phyloP scores from a whole-genome alignment of 1,284 basidiomycete genomes.

The Boletus hoseneyae region DNA sequence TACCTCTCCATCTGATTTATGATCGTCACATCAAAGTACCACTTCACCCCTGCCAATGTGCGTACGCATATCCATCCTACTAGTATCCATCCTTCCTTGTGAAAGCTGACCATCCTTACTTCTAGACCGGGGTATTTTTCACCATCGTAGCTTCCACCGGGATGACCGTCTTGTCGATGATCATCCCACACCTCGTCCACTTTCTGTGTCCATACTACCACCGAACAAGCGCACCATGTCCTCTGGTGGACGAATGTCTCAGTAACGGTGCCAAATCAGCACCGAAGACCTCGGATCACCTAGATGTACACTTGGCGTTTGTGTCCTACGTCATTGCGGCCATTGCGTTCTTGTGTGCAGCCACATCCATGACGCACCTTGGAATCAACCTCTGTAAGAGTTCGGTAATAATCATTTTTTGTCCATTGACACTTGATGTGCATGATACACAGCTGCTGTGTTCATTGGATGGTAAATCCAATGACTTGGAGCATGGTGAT shows the following conservation, averaged over 20 bases:
- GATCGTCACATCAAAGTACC: conserved; percentile 24
- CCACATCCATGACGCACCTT: conserved; percentile 9
- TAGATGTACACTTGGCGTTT: conserved; percentile 32
- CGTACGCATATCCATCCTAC: neutral
- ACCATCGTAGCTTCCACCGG: conserved; percentile 8
- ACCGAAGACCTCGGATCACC: conserved; percentile 23
- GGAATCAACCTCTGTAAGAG: conserved; percentile 16
- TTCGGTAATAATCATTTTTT: neutral
- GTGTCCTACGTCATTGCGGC: conserved; percentile 21
- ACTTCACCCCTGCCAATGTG: conserved; percentile 26
- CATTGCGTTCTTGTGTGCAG: conserved; percentile 18
- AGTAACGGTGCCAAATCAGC: conserved; percentile 1
- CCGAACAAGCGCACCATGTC: neutral
- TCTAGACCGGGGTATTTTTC: conserved; percentile 25
- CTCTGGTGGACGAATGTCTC: neutral
- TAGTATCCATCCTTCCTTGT: rapidly evolving
- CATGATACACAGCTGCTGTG: conserved; percentile 12
- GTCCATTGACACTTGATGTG: conserved; percentile 3
- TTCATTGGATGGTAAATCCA: conserved; percentile 25
- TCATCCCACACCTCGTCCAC: conserved; percentile 18
- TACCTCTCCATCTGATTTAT: conserved; percentile 24
- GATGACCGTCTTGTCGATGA: conserved; percentile 13
- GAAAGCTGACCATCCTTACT: conserved; percentile 4
- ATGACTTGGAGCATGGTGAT: no score
- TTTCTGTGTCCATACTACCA: conserved; percentile 23